Evolutionary conservation across 2,329 filamentous ascomycete genomes (phyloP).

Genomic region (Sclerotinia minor): DNA sequence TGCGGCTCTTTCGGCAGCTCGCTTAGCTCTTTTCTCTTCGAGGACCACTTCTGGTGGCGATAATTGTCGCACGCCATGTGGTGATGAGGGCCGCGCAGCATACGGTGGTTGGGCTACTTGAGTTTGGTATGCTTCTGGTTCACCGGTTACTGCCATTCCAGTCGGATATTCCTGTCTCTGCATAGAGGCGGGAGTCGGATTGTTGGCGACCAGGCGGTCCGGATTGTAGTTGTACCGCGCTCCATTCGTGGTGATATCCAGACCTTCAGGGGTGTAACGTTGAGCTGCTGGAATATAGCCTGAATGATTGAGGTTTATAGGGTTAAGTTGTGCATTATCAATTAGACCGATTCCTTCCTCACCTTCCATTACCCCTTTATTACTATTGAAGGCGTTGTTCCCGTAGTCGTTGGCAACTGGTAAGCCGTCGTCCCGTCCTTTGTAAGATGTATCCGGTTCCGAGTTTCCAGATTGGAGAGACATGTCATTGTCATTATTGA

Average conservation of each 20-base stretch:
- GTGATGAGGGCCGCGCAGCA: neutral
- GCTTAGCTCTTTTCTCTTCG: slow-evolving; percentile 28
- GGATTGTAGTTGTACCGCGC: slow-evolving; percentile 28
- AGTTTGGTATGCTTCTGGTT: slow-evolving; percentile 34
- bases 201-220: slow-evolving; percentile 27
- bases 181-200: slow-evolving; percentile 28
- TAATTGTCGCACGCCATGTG: slow-evolving; percentile 16
- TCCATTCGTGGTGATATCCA: slow-evolving; percentile 33
- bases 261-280: slow-evolving; percentile 37
- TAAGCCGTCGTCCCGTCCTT: slow-evolving; percentile 28
- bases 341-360: slow-evolving; percentile 40
- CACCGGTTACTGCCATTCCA: slow-evolving; percentile 32
- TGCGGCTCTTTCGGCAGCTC: slow-evolving; percentile 6
- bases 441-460: slow-evolving; percentile 29
- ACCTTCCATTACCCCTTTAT: slow-evolving; percentile 26
- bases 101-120: slow-evolving; percentile 28
- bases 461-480: slow-evolving; percentile 27
- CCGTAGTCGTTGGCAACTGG: slow-evolving; percentile 41
- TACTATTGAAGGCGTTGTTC: slow-evolving; percentile 37
- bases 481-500: slow-evolving; percentile 33
- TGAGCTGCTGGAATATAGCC: slow-evolving; percentile 38
- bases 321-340: slow-evolving; percentile 39
- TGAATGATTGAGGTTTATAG: slow-evolving; percentile 29
- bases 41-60: slow-evolving; percentile 31
- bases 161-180: slow-evolving; percentile 28